phyloP scores from a whole-genome alignment of 208 protist genomes.

The Crithidia sp. region DNA sequence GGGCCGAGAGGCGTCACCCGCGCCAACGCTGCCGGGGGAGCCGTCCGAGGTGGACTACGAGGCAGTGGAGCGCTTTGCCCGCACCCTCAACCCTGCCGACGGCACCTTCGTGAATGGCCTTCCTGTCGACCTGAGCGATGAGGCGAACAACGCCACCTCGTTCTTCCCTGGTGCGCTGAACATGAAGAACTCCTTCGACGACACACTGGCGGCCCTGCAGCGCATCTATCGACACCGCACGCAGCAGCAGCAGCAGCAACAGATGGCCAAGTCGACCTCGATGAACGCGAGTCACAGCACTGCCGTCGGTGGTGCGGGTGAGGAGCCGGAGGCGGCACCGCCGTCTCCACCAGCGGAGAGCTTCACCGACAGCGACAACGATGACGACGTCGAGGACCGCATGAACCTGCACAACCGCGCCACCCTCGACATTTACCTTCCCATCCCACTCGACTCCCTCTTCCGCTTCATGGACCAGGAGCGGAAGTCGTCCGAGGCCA shows the following conservation, averaged over 20 bases:
- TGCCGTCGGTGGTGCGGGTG: background rate
- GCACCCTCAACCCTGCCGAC: conserved; percentile 66
- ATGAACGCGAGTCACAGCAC: background rate
- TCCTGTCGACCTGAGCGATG: conserved; percentile 32
- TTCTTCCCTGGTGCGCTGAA: conserved; percentile 7
- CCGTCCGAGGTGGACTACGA: conserved; percentile 16
- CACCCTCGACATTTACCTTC: conserved; percentile 84
- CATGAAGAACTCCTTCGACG: conserved; percentile 51
- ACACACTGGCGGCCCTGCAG: conserved; percentile 40
- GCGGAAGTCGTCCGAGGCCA: conserved; percentile 31
- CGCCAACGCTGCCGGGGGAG: background rate
- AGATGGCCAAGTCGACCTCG: conserved; percentile 12
- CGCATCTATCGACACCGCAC: conserved; percentile 34
- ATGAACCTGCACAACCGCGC: conserved; percentile 85
- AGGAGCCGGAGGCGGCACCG: background rate
- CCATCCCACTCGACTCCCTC: conserved; percentile 67
- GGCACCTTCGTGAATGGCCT: conserved; percentile 58
- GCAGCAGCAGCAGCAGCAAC: conserved; percentile 28
- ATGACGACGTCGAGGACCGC: conserved; percentile 76
- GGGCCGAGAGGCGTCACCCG: background rate
- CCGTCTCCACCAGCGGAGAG: conserved; percentile 11
- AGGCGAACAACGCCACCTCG: conserved; percentile 1
- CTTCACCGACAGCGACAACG: conserved; percentile 41
- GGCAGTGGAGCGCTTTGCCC: conserved; percentile 39
- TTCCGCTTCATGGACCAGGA: conserved; percentile 75